Evolutionary conservation across 495 filamentous ascomycete species (phyloP).

Genomic region (Trichoderma erinaceum): DNA sequence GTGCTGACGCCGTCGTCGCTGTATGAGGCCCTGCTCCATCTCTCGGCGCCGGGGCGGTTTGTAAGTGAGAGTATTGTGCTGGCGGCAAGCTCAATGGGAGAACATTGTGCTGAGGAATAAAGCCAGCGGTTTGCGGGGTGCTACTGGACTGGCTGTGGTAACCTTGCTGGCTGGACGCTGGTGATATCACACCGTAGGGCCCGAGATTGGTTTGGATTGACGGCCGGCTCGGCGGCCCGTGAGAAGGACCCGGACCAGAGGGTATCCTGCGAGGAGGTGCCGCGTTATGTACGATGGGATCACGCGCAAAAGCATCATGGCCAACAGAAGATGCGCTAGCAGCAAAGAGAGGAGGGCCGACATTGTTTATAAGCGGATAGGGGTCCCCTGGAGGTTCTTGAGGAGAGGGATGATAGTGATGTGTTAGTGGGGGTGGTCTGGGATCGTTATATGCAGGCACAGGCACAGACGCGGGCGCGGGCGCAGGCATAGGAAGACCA

Average conservation of each 20-base stretch:
- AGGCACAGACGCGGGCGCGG: not conserved
- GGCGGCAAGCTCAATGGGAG: constrained; percentile 51
- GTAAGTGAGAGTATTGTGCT: constrained; percentile 42
- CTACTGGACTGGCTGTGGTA: constrained; percentile 41
- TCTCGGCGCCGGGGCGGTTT: constrained; percentile 20
- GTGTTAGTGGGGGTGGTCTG: constrained; percentile 38
- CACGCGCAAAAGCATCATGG: constrained; percentile 31
- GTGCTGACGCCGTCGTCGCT: constrained; percentile 31
- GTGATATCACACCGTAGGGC: constrained; percentile 44
- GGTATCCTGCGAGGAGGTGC: not conserved
- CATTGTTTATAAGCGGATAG: constrained; percentile 12
- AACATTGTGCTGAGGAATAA: constrained; percentile 46
- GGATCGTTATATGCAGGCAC: constrained; percentile 30
- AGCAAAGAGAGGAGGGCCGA: not conserved
- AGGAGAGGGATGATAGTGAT: constrained; percentile 34
- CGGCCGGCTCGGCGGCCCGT: constrained; percentile 36
- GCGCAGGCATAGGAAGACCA: not conserved
- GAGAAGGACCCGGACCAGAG: constrained; percentile 23
- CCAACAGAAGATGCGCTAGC: constrained; percentile 13
- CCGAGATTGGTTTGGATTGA: constrained; percentile 41
- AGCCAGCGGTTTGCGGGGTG: constrained; percentile 41
- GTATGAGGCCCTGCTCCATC: constrained; percentile 31
- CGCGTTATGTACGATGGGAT: constrained; percentile 34
- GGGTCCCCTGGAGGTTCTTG: constrained; percentile 28
- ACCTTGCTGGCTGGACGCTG: constrained; percentile 40